A percentile compares a stretch with the other conserved stretches of the same genome.
Conservation (phyloP, 2,329 filamentous ascomycete genomes). For the Emmonsia crescens region DNA sequence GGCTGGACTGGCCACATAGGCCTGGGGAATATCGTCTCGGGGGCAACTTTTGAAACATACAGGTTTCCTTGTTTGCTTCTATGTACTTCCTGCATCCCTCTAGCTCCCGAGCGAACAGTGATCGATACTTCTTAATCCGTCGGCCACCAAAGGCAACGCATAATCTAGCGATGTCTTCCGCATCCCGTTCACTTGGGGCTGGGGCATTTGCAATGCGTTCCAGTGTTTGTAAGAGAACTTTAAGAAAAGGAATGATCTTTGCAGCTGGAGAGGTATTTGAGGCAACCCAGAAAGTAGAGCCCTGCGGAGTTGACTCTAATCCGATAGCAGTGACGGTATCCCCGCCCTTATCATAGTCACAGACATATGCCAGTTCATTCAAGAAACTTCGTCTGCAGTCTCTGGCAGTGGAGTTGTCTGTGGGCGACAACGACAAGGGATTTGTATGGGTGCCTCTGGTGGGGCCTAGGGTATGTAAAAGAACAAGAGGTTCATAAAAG, state of each 20-base stretch:
- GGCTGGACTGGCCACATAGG: neutral
- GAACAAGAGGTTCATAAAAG: slow-evolving; percentile 32
- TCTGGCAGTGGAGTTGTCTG: neutral
- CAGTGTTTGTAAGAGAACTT: slow-evolving; percentile 15
- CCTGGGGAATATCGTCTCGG: neutral
- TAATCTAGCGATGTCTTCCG: neutral
- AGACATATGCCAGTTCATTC: slow-evolving; percentile 35
- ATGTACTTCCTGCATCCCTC: neutral
- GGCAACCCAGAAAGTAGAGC: slow-evolving; percentile 37
- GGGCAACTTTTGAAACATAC: neutral
- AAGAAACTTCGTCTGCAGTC: slow-evolving; percentile 23
- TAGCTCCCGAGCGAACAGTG: neutral
- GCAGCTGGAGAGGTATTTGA: slow-evolving; percentile 24
- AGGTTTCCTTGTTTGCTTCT: neutral
- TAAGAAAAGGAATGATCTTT: slow-evolving; percentile 24
- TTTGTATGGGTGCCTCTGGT: slow-evolving; percentile 22
- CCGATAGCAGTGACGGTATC: slow-evolving; percentile 37
- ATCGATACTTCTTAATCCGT: slow-evolving; percentile 1
- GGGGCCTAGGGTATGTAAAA: slow-evolving; percentile 24
- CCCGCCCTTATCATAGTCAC: slow-evolving; percentile 39
- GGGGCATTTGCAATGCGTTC: neutral
- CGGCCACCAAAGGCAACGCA: neutral
- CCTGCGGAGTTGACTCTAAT: slow-evolving; percentile 24
- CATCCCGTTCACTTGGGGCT: neutral
- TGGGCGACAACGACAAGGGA: neutral